Percentiles rank a stretch among this genome's conserved stretches.
Conservation (phyloP, 2,329 filamentous ascomycete species). For the Pestalotiopsis fici region DNA sequence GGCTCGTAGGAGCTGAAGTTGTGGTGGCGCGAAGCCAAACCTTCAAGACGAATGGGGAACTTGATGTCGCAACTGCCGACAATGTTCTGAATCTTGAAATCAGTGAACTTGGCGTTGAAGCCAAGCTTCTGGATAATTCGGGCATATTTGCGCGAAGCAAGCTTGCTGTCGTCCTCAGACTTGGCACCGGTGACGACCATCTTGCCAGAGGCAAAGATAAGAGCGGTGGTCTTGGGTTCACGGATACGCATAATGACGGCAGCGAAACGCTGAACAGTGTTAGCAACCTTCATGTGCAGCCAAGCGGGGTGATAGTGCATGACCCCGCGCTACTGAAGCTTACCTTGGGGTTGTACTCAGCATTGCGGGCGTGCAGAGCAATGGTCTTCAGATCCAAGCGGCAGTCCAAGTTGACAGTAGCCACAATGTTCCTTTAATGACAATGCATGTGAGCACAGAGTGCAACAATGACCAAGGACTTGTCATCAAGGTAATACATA, state of each 20-base stretch:
- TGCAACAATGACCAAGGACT: conserved; percentile 31
- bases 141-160: conserved; percentile 95
- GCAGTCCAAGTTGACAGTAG: conserved; percentile 97
- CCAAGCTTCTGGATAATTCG: conserved; percentile 99
- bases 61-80: conserved; percentile 99
- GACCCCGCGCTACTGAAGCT: conserved; percentile 24
- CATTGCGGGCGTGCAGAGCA: conserved; percentile 94
- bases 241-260: conserved; percentile 99
- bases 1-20: conserved; percentile 99
- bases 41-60: conserved; percentile 96
- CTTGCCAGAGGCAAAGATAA: conserved; percentile 98
- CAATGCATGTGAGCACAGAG: conserved; percentile 53
- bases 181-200: conserved; percentile 99
- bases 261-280: conserved; percentile 78
- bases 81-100: conserved; percentile 99
- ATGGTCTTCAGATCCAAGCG: conserved; percentile 98
- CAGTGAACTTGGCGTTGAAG: conserved; percentile 99
- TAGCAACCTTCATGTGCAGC: conserved; percentile 17
- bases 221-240: conserved; percentile 95
- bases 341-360: conserved; percentile 99
- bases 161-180: conserved; percentile 95
- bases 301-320: conserved; percentile 20
- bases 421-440: conserved; percentile 87
- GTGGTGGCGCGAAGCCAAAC: conserved; percentile 94
- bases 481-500: conserved; percentile 67